Conservation (phyloP, 768 basidiomycete species). For the Sarcodon aspratus region DNA sequence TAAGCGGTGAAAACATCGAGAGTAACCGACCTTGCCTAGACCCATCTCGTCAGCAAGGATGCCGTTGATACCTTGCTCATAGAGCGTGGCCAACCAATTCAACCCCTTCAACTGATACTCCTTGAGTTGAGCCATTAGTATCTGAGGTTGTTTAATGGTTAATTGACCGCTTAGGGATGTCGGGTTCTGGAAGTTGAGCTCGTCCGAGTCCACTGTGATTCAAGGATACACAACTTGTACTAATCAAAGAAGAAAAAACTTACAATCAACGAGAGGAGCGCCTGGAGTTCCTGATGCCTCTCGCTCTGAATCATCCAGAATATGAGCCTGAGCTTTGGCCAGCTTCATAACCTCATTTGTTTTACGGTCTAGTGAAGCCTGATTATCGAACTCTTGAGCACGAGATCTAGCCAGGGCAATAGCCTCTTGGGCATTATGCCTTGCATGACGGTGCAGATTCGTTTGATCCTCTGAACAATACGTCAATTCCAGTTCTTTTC, state of each 20-base stretch:
- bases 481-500: background rate
- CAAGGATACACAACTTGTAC: background rate
- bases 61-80: slow-evolving; percentile 99
- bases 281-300: slow-evolving; percentile 23
- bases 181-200: slow-evolving; percentile 98
- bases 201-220: slow-evolving; percentile 78
- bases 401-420: slow-evolving; percentile 66
- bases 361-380: slow-evolving; percentile 71
- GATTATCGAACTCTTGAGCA: slow-evolving; percentile 78
- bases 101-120: slow-evolving; percentile 98
- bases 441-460: slow-evolving; percentile 77
- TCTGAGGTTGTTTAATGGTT: slow-evolving; percentile 84
- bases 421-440: slow-evolving; percentile 84
- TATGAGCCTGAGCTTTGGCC: slow-evolving; percentile 41
- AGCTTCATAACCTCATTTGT: slow-evolving; percentile 67
- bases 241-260: slow-evolving; percentile 15
- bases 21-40: slow-evolving; percentile 57
- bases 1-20: background rate
- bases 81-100: slow-evolving; percentile 95
- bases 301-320: slow-evolving; percentile 21
- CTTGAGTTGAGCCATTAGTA: slow-evolving; percentile 94
- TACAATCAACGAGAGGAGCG: slow-evolving; percentile 61
- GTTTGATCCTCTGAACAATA: slow-evolving; percentile 63
- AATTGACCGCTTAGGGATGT: slow-evolving; percentile 77
- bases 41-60: slow-evolving; percentile 99